These are phyloP conservation scores for Diaporthe ilicicola DNA, from an alignment of 2,329 filamentous ascomycete species.

Conservation along the genomic window DNA sequence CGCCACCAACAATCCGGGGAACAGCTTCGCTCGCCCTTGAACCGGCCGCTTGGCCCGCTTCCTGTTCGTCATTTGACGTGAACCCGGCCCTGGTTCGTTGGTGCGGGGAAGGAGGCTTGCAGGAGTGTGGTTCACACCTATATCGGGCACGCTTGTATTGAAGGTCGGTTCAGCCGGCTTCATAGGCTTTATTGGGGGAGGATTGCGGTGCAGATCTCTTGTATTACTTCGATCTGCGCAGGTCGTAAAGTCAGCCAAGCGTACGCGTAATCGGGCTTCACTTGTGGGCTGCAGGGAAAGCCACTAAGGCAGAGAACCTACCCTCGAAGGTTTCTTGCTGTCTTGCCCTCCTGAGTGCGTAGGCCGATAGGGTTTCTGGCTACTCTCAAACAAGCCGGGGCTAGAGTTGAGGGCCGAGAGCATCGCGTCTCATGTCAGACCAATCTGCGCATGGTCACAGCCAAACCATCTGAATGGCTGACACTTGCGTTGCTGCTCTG, in stretches of 20 bases:
- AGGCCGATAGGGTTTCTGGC: too few relatives aligned
- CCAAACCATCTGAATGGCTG: too few relatives aligned
- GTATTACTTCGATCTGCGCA: background rate
- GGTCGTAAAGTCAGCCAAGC: background rate
- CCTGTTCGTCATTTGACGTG: background rate
- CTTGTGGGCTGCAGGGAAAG: background rate
- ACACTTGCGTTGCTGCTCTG: too few relatives aligned
- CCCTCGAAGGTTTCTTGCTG: too few relatives aligned
- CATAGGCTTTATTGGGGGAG: background rate
- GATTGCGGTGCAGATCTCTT: background rate
- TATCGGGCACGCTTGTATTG: background rate
- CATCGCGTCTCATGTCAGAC: too few relatives aligned
- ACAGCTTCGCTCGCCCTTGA: too few relatives aligned
- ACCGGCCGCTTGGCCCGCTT: too few relatives aligned
- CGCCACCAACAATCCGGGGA: background rate
- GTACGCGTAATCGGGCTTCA: background rate
- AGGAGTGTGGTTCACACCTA: background rate
- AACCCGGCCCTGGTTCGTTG: background rate
- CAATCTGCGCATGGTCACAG: too few relatives aligned
- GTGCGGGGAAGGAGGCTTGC: constrained; percentile 15
- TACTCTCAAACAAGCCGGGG: too few relatives aligned
- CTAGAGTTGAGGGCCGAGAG: too few relatives aligned
- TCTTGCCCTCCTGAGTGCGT: too few relatives aligned
- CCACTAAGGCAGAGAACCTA: background rate
- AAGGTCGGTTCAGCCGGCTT: background rate